Evolutionary conservation across 2,329 filamentous ascomycete species (phyloP), one percentile per base, ranked within the genome.

Genomic region (Bipolaris cookei): DNA sequence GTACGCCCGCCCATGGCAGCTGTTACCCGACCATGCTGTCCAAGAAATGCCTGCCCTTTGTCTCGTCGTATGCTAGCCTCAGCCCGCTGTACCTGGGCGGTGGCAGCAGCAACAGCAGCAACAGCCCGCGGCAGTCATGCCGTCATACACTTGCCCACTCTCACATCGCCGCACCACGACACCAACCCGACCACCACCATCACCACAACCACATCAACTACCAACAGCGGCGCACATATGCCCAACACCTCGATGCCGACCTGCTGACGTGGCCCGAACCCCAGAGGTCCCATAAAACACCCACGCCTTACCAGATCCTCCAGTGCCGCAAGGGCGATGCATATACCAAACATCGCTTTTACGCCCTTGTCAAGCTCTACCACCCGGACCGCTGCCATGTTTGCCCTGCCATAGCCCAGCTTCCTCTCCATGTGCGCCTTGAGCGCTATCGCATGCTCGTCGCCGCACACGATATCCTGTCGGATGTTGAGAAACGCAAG

Each of bases 281-380:
- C 20, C 52, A 67, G 18, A 68, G 56, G 51, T 79, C 78, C 14
- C 77, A 77, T 43, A 62, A 74, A 14, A 71, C 75, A 23, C 91
- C 90, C 1, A 94, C 93, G 0, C 95, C 95, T 1, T 98, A 99
- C 79, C 91, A 98, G 70, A 91, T 99, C 72, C 88, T 98, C 69
- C 82, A 84, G 30, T 79, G 84, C 62, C 78, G 81, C 51, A 84
- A 80, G 65, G 80, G 81, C 55, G 87, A 86, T 13, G 84, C 87
- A 1, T 98, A 99, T 76, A 88, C 86, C 61, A 98, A 99, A 77
- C 79, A 83, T 41, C 87, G 87, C 58, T 99, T 92, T 82, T 95
- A 96, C 77, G 85, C 94, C 71, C 86, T 99, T 50, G 95, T 96
- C 56, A 99, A 98, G 80, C 82, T 96, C 44, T 99, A 99, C 79